Percentiles rank a stretch among this genome's conserved stretches.
Conservation (phyloP, 805 yeast genomes). For the Lipomyces yamadae region DNA sequence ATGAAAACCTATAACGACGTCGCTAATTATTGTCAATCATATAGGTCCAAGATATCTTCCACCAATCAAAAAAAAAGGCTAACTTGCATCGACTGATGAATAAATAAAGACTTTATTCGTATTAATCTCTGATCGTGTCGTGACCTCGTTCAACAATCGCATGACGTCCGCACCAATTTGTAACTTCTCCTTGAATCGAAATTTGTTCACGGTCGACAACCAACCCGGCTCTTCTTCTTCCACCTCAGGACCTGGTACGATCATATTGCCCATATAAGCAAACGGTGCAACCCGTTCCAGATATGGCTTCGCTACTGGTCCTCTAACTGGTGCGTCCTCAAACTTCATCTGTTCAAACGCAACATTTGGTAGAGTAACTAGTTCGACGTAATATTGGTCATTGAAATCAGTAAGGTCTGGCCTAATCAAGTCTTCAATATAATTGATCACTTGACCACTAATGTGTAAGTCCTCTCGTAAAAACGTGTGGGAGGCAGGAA, state of each 20-base stretch:
- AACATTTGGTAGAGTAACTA: not conserved
- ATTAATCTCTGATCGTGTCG: not conserved
- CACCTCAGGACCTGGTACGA: not conserved
- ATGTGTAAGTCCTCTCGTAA: not conserved
- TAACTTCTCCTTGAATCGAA: not conserved
- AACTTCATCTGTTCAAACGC: not conserved
- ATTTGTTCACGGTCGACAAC: not conserved
- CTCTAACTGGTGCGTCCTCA: not conserved
- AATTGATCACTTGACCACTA: not conserved
- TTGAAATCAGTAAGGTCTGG: not conserved
- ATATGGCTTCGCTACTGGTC: slow-evolving; percentile 9
- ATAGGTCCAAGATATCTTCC: not conserved
- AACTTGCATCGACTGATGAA: not conserved
- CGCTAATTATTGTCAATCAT: not conserved
- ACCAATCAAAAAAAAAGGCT: not conserved
- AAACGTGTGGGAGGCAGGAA: not conserved
- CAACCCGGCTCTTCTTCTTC: not conserved
- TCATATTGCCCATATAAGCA: slow-evolving; percentile 24
- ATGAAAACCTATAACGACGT: not conserved
- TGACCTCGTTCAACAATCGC: not conserved
- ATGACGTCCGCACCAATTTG: not conserved
- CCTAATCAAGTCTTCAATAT: not conserved
- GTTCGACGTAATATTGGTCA: not conserved
- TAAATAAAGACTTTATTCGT: not conserved
- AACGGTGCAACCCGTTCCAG: slow-evolving; percentile 23